Percentiles rank a stretch among this genome's conserved stretches.
These are phyloP conservation scores for Aspergillus egyptiacus DNA, from an alignment of 495 filamentous ascomycete genomes.

Conservation along the genomic window DNA sequence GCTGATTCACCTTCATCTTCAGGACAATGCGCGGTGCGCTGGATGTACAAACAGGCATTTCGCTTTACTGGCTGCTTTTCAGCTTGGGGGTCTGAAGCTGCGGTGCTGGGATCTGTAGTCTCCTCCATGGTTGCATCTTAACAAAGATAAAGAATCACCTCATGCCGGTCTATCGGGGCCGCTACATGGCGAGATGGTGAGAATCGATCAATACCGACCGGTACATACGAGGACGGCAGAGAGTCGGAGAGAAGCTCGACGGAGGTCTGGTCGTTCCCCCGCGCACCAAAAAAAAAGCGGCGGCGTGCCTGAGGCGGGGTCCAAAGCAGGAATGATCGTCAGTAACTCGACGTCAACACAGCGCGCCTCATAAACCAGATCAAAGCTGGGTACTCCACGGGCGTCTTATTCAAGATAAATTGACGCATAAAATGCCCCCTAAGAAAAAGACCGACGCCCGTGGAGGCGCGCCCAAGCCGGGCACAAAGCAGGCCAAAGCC, in stretches of 20 bases:
- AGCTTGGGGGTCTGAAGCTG: not conserved
- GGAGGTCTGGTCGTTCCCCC: not conserved
- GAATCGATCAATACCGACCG: too few species aligned
- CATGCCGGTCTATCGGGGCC: not conserved
- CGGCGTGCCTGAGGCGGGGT: constrained; percentile 32
- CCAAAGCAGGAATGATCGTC: constrained; percentile 24
- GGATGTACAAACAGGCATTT: constrained; percentile 36
- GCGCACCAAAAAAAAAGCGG: constrained; percentile 1
- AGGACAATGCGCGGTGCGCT: not conserved
- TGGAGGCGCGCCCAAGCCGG: constrained; percentile 39
- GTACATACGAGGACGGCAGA: too few species aligned
- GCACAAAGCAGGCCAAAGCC: constrained; percentile 43
- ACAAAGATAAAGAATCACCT: not conserved
- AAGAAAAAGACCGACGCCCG: constrained; percentile 41
- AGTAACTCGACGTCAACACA: constrained; percentile 11
- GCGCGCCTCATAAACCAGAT: not conserved
- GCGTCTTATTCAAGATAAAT: constrained; percentile 11
- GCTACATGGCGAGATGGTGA: not conserved
- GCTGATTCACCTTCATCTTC: not conserved
- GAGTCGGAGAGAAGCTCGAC: not conserved
- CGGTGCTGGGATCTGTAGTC: not conserved
- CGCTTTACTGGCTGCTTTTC: constrained; percentile 29
- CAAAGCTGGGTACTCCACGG: constrained; percentile 19
- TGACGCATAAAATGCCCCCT: constrained; percentile 26
- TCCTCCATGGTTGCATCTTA: not conserved